Evolutionary conservation across 352 stramenopile genomes (phyloP).

Genomic region (Halophytophthora batemanensis): DNA sequence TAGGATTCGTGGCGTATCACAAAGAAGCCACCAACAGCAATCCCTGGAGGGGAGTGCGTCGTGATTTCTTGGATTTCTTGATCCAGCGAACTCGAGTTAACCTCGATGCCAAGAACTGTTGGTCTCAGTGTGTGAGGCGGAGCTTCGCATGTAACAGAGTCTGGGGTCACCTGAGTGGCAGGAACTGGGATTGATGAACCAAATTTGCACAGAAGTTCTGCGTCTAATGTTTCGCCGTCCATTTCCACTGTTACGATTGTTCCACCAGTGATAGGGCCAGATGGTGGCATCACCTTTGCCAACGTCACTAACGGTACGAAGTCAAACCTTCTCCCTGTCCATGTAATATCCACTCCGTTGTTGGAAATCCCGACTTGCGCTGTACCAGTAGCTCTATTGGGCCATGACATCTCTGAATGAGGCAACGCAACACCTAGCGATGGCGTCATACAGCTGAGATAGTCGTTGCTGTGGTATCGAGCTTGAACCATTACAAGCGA

Average conservation of each 20-base stretch:
- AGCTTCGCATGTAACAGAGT: slow-evolving; percentile 20
- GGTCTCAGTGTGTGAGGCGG: slow-evolving; percentile 18
- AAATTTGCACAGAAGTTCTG: slow-evolving; percentile 36
- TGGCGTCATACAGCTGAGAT: slow-evolving; percentile 28
- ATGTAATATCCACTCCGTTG: slow-evolving; percentile 48
- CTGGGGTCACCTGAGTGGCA: slow-evolving; percentile 2
- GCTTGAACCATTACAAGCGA: slow-evolving; percentile 12
- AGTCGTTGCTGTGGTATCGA: slow-evolving; percentile 20
- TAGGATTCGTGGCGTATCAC: slow-evolving; percentile 9
- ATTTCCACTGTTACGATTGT: slow-evolving; percentile 20
- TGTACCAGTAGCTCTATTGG: slow-evolving; percentile 11
- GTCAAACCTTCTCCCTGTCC: slow-evolving; percentile 17
- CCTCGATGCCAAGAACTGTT: slow-evolving; percentile 11
- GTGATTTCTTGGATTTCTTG: slow-evolving; percentile 30
- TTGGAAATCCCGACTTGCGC: slow-evolving; percentile 39
- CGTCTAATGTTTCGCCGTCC: neutral
- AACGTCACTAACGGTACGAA: slow-evolving; percentile 21
- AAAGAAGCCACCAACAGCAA: slow-evolving; percentile 23
- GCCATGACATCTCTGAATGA: slow-evolving; percentile 13
- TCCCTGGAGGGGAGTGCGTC: slow-evolving; percentile 9
- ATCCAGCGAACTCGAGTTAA: slow-evolving; percentile 3
- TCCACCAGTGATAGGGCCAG: slow-evolving; percentile 24
- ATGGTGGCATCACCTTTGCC: slow-evolving; percentile 11
- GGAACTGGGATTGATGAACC: slow-evolving; percentile 9
- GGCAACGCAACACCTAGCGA: slow-evolving; percentile 17